Evolutionary conservation across 1,284 basidiomycete genomes (phyloP).

Genomic region (Cutaneotrichosporon sp.): DNA sequence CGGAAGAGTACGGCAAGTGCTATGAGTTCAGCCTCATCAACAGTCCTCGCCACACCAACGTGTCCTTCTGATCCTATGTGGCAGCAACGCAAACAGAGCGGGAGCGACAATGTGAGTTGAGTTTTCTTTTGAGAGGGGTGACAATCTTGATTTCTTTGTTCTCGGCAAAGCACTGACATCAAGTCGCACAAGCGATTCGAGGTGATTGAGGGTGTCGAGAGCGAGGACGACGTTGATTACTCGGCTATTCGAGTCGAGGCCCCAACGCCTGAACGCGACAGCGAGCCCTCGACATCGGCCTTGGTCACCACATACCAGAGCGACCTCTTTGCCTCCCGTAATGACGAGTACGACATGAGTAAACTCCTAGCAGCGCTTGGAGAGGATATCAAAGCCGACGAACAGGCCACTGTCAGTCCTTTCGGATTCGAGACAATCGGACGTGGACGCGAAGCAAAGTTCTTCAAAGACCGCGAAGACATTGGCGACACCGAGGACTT

Average conservation of each 20-base stretch:
- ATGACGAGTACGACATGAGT: constrained; percentile 12
- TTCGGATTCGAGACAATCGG: constrained; percentile 9
- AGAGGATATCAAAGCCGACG: neutral
- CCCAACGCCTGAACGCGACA: neutral
- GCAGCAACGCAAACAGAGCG: neutral
- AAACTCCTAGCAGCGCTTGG: constrained; percentile 2
- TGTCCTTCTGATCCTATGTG: constrained; percentile 3
- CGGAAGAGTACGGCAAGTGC: neutral
- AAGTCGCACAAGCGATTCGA: neutral
- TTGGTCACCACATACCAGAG: neutral
- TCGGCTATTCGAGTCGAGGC: constrained; percentile 1
- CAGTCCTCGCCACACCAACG: neutral
- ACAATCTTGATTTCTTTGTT: neutral
- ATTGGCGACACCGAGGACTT: constrained; percentile 11
- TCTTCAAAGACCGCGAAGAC: neutral
- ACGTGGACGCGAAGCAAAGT: neutral
- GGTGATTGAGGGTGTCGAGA: neutral
- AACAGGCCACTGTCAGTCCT: neutral
- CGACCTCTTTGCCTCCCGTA: neutral
- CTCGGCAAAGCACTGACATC: neutral
- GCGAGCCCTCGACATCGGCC: neutral
- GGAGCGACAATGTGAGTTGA: constrained; percentile 1
- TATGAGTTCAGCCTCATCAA: neutral
- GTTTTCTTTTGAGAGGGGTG: neutral
- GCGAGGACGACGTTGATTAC: neutral